phyloP scores from a whole-genome alignment of 2,329 filamentous ascomycete species.

The Colletotrichum incanum region DNA sequence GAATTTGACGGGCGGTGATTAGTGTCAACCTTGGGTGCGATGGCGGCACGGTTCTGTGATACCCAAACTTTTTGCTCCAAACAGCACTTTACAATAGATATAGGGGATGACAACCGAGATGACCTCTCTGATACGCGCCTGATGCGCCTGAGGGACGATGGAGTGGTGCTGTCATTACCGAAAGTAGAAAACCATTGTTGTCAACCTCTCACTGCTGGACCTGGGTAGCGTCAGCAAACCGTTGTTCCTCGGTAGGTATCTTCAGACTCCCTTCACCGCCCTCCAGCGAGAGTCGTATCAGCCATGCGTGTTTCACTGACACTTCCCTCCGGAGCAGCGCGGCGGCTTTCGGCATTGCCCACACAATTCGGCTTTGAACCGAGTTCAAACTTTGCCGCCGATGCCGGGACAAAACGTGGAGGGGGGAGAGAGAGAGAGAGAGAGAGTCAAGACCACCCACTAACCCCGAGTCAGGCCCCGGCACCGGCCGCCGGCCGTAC shows the following conservation, averaged over 20 bases:
- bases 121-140: too few relatives aligned
- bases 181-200: too few relatives aligned
- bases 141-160: too few relatives aligned
- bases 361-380: neutral
- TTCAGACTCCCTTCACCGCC: neutral
- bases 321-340: neutral
- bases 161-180: too few relatives aligned
- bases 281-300: neutral
- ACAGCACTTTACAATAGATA: neutral
- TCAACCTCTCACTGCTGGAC: neutral
- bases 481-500: conserved; percentile 13
- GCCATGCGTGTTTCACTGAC: neutral
- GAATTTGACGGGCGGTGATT: neutral
- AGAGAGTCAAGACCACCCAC: conserved; percentile 3
- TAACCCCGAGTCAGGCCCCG: conserved; percentile 8
- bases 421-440: too few relatives aligned
- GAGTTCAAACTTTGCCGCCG: neutral
- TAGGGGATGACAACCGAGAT: too few relatives aligned
- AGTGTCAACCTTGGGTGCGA: neutral
- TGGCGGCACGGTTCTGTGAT: neutral
- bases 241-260: neutral
- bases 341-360: conserved; percentile 1
- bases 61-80: neutral
- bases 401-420: conserved; percentile 2
- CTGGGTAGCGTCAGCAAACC: neutral